Conservation (phyloP, 148 eudicot genomes). For the Diospyros lotus region DNA sequence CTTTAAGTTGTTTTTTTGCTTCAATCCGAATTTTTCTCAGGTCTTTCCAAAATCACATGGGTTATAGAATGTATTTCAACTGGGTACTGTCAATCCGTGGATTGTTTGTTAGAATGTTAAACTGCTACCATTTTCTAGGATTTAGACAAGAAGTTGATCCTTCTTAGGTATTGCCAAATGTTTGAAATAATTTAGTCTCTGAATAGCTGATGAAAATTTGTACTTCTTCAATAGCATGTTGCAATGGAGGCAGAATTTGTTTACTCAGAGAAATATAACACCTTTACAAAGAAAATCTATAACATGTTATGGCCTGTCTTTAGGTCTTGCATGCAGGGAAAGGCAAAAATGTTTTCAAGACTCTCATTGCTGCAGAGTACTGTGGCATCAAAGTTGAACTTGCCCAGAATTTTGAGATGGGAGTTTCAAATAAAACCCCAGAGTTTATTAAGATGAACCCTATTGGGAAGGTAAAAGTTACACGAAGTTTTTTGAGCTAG, state of each 20-base stretch:
- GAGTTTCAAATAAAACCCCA: slow-evolving; percentile 64
- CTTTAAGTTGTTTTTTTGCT: no score
- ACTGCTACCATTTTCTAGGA: background rate
- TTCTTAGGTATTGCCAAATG: background rate
- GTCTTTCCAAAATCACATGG: no score
- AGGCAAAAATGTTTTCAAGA: slow-evolving; percentile 70
- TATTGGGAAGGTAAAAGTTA: slow-evolving; percentile 55
- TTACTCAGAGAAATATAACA: background rate
- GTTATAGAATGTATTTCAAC: background rate
- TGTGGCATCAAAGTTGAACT: slow-evolving; percentile 52
- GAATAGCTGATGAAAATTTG: background rate
- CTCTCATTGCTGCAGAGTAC: slow-evolving; percentile 69
- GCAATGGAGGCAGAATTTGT: background rate
- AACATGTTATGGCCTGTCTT: background rate
- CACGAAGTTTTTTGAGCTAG: background rate
- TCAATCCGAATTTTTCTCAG: no score
- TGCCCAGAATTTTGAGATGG: slow-evolving; percentile 55
- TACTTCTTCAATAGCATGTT: background rate
- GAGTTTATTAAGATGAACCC: slow-evolving; percentile 78
- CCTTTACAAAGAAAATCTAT: background rate
- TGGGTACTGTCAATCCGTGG: background rate
- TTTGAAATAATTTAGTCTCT: background rate
- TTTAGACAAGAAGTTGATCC: background rate
- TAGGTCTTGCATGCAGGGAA: slow-evolving; percentile 53
- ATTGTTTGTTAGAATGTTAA: background rate